These are phyloP conservation scores for Metschnikowia anglica DNA, from an alignment of 805 yeast genomes.

Conservation along the genomic window DNA sequence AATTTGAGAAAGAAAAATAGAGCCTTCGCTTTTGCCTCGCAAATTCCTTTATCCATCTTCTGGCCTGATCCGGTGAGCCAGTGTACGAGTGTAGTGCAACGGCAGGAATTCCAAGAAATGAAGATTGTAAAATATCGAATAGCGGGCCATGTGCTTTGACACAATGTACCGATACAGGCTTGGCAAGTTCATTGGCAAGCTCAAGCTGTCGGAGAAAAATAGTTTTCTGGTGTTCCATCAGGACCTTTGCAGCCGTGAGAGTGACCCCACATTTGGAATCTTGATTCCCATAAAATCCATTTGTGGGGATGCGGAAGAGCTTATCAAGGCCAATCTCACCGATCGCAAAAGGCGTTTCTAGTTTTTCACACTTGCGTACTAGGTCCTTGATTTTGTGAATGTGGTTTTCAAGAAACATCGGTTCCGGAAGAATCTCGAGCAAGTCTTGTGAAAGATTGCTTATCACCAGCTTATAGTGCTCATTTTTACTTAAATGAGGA, in stretches of 20 bases:
- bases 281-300: conserved; percentile 52
- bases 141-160: conserved; percentile 74
- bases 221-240: conserved; percentile 61
- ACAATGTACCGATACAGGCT: conserved; percentile 76
- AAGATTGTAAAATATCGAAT: conserved; percentile 36
- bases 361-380: conserved; percentile 18
- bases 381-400: conserved; percentile 29
- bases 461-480: conserved; percentile 61
- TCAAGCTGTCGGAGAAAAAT: conserved; percentile 52
- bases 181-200: conserved; percentile 48
- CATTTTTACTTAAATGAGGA: conserved; percentile 31
- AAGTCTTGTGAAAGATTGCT: conserved; percentile 41
- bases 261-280: conserved; percentile 24
- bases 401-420: conserved; percentile 44
- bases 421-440: conserved; percentile 57
- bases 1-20: conserved; percentile 54
- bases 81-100: conserved; percentile 81
- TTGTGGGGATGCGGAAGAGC: conserved; percentile 61
- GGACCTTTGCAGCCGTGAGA: conserved; percentile 50
- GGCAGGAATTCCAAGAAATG: conserved; percentile 27
- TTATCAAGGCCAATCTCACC: conserved; percentile 95
- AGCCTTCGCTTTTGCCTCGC: conserved; percentile 28
- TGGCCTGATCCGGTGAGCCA: conserved; percentile 73
- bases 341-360: conserved; percentile 39
- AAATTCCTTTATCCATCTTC: conserved; percentile 42